phyloP scores from a whole-genome alignment of 331 rosid species.

The Pyrus hybrid region DNA sequence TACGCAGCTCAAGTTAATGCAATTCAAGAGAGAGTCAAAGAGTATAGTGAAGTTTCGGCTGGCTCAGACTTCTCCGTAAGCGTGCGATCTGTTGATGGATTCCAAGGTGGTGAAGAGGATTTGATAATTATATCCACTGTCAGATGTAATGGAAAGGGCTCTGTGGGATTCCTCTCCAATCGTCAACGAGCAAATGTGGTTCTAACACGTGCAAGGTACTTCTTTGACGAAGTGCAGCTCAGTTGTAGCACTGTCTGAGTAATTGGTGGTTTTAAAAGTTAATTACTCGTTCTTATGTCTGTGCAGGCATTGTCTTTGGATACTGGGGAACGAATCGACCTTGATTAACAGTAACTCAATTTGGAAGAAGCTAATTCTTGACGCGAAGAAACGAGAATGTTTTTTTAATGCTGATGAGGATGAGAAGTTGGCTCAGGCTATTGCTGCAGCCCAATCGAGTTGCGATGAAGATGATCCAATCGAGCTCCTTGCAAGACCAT shows the following conservation, averaged over 20 bases:
- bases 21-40: slow-evolving; percentile 29
- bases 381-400: slow-evolving; percentile 31
- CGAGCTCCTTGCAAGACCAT: slow-evolving; percentile 11
- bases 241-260: not conserved
- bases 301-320: slow-evolving; percentile 48
- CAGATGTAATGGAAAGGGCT: slow-evolving; percentile 44
- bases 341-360: slow-evolving; percentile 28
- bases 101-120: slow-evolving; percentile 58
- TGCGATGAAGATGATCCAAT: slow-evolving; percentile 13
- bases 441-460: slow-evolving; percentile 6
- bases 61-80: slow-evolving; percentile 20
- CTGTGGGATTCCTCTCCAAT: slow-evolving; percentile 47
- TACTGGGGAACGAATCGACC: slow-evolving; percentile 40
- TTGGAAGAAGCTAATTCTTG: slow-evolving; percentile 35
- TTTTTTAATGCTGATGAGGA: slow-evolving; percentile 32
- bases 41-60: not conserved
- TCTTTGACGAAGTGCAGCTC: not conserved
- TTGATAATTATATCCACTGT: slow-evolving; percentile 63
- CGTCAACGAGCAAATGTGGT: slow-evolving; percentile 50
- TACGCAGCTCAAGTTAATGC: slow-evolving; percentile 49
- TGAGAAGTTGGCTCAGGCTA: slow-evolving; percentile 19
- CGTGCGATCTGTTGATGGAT: slow-evolving; percentile 53
- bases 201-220: slow-evolving; percentile 61
- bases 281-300: too few species aligned
- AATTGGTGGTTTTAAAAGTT: not conserved